These are phyloP conservation scores for Camelina neglecta DNA, from an alignment of 345 rosid species.

Conservation along the genomic window DNA sequence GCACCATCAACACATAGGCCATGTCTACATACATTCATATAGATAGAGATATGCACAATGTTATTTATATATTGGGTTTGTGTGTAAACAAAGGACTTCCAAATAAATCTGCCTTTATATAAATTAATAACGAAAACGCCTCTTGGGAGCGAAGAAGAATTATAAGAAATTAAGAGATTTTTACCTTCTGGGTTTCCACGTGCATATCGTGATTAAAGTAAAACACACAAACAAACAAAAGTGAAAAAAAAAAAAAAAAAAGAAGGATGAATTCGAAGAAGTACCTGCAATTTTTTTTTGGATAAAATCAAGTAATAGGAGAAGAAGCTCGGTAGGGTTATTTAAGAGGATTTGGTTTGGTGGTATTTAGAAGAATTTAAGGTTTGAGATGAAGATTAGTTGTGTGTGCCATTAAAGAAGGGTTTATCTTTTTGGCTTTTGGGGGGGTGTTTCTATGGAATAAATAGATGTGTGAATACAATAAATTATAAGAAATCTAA, in stretches of 20 bases:
- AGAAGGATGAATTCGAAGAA: constrained; percentile 37
- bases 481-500: constrained; percentile 12
- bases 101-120: constrained; percentile 29
- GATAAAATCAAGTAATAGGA: neutral
- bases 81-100: constrained; percentile 14
- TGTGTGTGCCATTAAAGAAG: neutral
- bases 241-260: neutral
- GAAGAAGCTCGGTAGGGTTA: neutral
- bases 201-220: constrained; percentile 53
- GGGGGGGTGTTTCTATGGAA: constrained; percentile 19
- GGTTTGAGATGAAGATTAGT: constrained; percentile 8
- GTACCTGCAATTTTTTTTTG: neutral
- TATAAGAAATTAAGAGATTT: constrained; percentile 14
- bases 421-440: neutral
- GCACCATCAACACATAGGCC: constrained; percentile 10
- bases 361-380: neutral
- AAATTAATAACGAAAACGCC: constrained; percentile 31
- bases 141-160: constrained; percentile 38
- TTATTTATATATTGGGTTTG: constrained; percentile 5
- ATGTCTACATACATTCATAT: constrained; percentile 35
- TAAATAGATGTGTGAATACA: constrained; percentile 1
- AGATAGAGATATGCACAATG: neutral
- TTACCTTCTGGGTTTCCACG: constrained; percentile 68
- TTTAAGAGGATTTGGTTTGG: neutral
- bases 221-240: constrained; percentile 30